Base-by-base conservation (phyloP, 2,329 filamentous ascomycete species). In the Neopestalotiopsis sp. region DNA sequence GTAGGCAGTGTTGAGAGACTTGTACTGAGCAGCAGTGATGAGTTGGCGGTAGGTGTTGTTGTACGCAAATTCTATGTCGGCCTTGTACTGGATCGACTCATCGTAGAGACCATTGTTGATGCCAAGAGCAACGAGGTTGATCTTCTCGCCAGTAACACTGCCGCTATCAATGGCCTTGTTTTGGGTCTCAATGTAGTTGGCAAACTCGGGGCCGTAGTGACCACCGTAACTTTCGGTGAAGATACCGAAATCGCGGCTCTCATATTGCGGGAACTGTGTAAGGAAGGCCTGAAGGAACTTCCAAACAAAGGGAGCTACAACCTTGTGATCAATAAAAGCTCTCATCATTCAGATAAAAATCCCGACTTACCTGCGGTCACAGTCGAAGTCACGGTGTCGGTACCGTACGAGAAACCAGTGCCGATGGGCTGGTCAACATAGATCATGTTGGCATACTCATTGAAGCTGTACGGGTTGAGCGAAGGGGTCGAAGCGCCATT, bases 231-330 rank as follows among this genome's bases (percentile, higher is more conserved):
- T 86, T 71, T 86, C 82, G 5, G 86, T 84, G 53, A 85, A 88
- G 67, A 90, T 81, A 4, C 85, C 84, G 69, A 89, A 85, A 69
- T 90, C 86, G 58, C 86, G 85, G 3, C 86, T 85, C 75, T 87
- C 84, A 74, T 92, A 91, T 38, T 85, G 83, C 0, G 89, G 89
- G 69, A 92, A 92, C 38, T 88, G 85, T 4, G 86, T 82, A 67
- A 90, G 88, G 83, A 90, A 93, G 1, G 84, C 84, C 74, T 90
- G 87, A 62, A 89, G 76, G n/a, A 89, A 79, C 2, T 81, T 83
- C 87, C 87, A 90, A n/a, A 89, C 82, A 63, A 81, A 81, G 0
- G 81, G 81, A 3, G 85, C 84, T 56, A 34, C 12, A 12, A 9
- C 24, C 10, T 12, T 13, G 10, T 5, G 38, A 12, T 34, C 30